Evolutionary conservation across 805 yeast genomes (phyloP).

Genomic region (Zygosaccharomyces bisporus): DNA sequence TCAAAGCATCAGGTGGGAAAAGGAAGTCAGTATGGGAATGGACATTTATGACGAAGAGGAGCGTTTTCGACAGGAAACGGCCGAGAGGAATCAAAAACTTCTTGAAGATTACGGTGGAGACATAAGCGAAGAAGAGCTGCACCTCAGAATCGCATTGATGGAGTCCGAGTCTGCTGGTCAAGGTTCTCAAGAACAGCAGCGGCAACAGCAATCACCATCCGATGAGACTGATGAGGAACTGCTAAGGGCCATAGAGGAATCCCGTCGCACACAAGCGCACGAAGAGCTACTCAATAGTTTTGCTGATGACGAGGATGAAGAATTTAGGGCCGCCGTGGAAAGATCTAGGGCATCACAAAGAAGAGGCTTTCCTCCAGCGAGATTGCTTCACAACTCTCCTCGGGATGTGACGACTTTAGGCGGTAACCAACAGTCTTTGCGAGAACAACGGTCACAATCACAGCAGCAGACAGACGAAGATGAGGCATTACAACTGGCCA

Average conservation of each 20-base stretch:
- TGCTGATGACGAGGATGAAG: conserved; percentile 23
- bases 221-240: conserved; percentile 17
- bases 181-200: conserved; percentile 3
- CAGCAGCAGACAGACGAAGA: conserved; percentile 16
- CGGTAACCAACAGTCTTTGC: not conserved
- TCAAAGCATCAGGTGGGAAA: conserved; percentile 32
- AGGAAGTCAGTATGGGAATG: conserved; percentile 26
- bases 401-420: conserved; percentile 1
- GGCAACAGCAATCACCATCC: not conserved
- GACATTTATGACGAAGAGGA: conserved; percentile 32
- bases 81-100: conserved; percentile 19
- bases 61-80: conserved; percentile 14
- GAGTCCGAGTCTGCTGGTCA: conserved; percentile 26
- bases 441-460: not conserved
- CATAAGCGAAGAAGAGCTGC: conserved; percentile 34
- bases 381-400: conserved; percentile 2
- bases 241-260: conserved; percentile 23
- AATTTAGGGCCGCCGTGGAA: conserved; percentile 21
- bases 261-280: conserved; percentile 13
- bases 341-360: conserved; percentile 18
- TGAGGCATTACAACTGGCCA: conserved; percentile 34
- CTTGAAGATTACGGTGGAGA: conserved; percentile 31
- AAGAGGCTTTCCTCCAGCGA: not conserved
- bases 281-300: conserved; percentile 12
- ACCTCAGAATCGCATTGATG: conserved; percentile 34